Evolutionary conservation across 2,329 filamentous ascomycete species (phyloP), one percentile per base, ranked within the genome.

Genomic region (Ophiostoma sp.): DNA sequence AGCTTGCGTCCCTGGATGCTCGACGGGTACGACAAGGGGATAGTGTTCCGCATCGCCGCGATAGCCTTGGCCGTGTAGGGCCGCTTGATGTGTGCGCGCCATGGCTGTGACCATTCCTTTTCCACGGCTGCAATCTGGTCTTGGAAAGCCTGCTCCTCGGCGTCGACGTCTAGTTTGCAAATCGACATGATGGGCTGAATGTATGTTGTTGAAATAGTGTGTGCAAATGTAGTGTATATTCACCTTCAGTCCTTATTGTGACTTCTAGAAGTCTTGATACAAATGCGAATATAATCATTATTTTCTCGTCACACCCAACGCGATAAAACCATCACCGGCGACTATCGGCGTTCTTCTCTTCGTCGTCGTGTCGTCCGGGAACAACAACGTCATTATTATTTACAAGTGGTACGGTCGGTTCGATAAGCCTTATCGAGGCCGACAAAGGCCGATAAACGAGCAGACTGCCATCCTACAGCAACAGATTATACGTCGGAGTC

Each of bases 31-130:
- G 75, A 75, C 1, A 75, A 72, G 1, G 76, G 74, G 20, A 79
- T 74, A 1, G 76, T 74, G 36, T 73, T 76, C 27, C 77, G 74
- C 10, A 81, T 73, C 1, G 77, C 77, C 3, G 79, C 79, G 33
- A 81, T 77, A 7, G 77, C 75, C 7, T 71, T 72, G 0, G 79
- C 77, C 23, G 74, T 71, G 71, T 79, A 80, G 15, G 79, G 78
- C 73, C 77, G 76, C 67, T 69, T 67, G 4, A 78, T 72, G 68
- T 78, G 76, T 1, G 75, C 69, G 54, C 77, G 75, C 52, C 76
- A 72, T 7, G 76, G 74, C 6, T 74, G 74, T 15, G 72, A 72
- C 79, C 79, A 80, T 74, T 77, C 75, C 67, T 77, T 75, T 69
- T 80, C 78, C 23, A 80, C 78, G 1, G 75, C 73, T 33, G 74